These are phyloP conservation scores for Phyllachora maydis DNA, from an alignment of 2,329 filamentous ascomycete species.

Conservation along the genomic window DNA sequence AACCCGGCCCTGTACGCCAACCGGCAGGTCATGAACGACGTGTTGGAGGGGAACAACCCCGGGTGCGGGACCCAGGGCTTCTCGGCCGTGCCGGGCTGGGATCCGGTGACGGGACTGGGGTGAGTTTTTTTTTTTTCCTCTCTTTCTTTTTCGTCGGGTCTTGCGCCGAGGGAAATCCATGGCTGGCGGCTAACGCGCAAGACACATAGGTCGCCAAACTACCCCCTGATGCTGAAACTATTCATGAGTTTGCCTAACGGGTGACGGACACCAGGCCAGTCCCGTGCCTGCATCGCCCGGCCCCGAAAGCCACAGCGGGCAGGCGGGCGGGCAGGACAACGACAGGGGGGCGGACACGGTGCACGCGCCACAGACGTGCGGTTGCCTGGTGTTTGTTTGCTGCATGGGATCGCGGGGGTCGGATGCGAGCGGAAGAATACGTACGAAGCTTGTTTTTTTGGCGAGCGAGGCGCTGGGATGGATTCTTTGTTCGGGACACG, in stretches of 20 bases:
- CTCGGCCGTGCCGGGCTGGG: slow-evolving; percentile 8
- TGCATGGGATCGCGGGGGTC: too few relatives aligned
- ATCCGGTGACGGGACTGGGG: slow-evolving; percentile 9
- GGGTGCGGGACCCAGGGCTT: slow-evolving; percentile 9
- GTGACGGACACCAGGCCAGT: too few relatives aligned
- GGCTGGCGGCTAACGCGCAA: background rate
- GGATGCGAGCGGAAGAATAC: too few relatives aligned
- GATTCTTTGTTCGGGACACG: too few relatives aligned
- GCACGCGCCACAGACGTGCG: too few relatives aligned
- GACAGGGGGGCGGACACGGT: too few relatives aligned
- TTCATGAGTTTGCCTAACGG: slow-evolving; percentile 9
- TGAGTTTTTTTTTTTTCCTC: slow-evolving; percentile 1
- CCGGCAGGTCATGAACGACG: slow-evolving; percentile 6
- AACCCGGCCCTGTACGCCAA: slow-evolving; percentile 8
- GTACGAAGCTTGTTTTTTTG: too few relatives aligned
- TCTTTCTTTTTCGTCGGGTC: slow-evolving; percentile 1
- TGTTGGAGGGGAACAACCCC: slow-evolving; percentile 8
- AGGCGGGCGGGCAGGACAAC: too few relatives aligned
- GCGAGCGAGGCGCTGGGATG: too few relatives aligned
- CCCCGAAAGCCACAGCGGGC: too few relatives aligned
- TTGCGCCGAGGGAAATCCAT: background rate
- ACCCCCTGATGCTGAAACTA: slow-evolving; percentile 7
- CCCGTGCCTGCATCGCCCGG: too few relatives aligned
- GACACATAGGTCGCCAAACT: slow-evolving; percentile 6
- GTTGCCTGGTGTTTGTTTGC: too few relatives aligned